Conservation (phyloP, 1,139 yeast genomes). For the Suhomyces choctaworum region DNA sequence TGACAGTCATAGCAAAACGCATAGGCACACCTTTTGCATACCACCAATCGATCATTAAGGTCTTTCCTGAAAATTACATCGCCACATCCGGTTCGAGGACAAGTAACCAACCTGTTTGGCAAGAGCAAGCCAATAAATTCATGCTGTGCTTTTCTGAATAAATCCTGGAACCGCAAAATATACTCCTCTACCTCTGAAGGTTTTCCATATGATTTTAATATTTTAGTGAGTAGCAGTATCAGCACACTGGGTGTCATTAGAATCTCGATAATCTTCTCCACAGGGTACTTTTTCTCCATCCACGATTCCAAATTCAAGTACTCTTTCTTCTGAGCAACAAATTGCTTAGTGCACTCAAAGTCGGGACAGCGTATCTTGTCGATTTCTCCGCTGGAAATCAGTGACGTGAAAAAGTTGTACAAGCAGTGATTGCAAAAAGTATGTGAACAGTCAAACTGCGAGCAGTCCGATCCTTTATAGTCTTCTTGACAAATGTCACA, state of each 20-base stretch:
- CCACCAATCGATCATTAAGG: conserved; percentile 52
- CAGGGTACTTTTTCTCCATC: conserved; percentile 18
- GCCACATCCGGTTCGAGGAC: conserved; percentile 51
- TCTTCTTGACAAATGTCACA: conserved; percentile 64
- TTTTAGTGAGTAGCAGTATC: conserved; percentile 26
- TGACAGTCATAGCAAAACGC: conserved; percentile 63
- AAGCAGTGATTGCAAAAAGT: conserved; percentile 56
- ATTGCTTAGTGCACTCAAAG: conserved; percentile 42
- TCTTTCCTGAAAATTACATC: conserved; percentile 49
- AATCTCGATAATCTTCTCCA: conserved; percentile 13
- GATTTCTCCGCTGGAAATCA: conserved; percentile 53
- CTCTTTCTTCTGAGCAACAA: conserved; percentile 20
- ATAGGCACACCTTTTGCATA: conserved; percentile 53
- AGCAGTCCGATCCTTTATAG: conserved; percentile 48
- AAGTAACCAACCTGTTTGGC: conserved; percentile 52
- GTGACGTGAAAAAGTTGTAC: conserved; percentile 43
- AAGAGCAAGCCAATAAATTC: conserved; percentile 46
- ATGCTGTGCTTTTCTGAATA: conserved; percentile 43
- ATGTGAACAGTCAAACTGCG: conserved; percentile 52
- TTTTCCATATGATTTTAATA: conserved; percentile 22
- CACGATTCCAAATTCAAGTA: conserved; percentile 25
- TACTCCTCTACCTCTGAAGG: conserved; percentile 20
- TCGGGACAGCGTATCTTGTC: conserved; percentile 62
- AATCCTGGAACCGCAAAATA: conserved; percentile 37
- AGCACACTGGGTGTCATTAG: conserved; percentile 44